Evolutionary conservation across 129 eudicot species (phyloP).

Genomic region (Helianthus annuus): DNA sequence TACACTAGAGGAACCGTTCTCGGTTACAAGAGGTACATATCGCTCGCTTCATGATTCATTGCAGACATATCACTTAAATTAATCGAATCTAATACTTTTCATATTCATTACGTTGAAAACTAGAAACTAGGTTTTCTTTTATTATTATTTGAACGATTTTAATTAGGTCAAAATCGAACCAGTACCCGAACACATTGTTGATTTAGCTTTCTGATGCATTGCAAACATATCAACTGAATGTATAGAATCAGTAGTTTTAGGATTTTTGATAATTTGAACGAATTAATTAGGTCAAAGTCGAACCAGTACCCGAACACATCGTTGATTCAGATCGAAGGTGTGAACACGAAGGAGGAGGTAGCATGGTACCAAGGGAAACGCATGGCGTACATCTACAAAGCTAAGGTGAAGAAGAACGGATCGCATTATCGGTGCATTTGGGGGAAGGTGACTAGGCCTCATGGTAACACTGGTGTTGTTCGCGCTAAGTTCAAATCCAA

Average conservation of each 20-base stretch:
- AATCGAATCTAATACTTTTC: no score
- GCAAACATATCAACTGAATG: not conserved
- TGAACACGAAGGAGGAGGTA: slow-evolving; percentile 54
- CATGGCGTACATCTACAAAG: slow-evolving; percentile 54
- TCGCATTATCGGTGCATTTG: slow-evolving; percentile 52
- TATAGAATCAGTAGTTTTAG: not conserved
- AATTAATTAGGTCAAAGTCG: slow-evolving; percentile 39
- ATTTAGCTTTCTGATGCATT: no score
- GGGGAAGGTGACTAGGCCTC: slow-evolving; percentile 50
- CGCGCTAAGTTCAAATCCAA: slow-evolving; percentile 50
- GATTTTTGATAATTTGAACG: slow-evolving; percentile 1
- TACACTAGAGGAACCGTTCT: slow-evolving; percentile 52
- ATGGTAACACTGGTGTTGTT: slow-evolving; percentile 49
- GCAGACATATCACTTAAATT: not conserved
- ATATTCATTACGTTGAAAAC: not conserved
- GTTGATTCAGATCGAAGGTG: slow-evolving; percentile 49
- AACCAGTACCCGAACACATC: slow-evolving; percentile 50
- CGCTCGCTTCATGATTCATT: not conserved
- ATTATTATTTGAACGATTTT: not conserved
- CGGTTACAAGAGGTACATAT: slow-evolving; percentile 44
- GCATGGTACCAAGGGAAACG: slow-evolving; percentile 55
- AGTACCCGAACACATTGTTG: slow-evolving; percentile 38
- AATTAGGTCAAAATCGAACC: slow-evolving; percentile 46
- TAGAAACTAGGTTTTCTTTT: not conserved
- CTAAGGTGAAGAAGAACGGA: slow-evolving; percentile 47